Evolutionary conservation across 139 green algal species (phyloP).

Genomic region (Monoraphidium neglectum): DNA sequence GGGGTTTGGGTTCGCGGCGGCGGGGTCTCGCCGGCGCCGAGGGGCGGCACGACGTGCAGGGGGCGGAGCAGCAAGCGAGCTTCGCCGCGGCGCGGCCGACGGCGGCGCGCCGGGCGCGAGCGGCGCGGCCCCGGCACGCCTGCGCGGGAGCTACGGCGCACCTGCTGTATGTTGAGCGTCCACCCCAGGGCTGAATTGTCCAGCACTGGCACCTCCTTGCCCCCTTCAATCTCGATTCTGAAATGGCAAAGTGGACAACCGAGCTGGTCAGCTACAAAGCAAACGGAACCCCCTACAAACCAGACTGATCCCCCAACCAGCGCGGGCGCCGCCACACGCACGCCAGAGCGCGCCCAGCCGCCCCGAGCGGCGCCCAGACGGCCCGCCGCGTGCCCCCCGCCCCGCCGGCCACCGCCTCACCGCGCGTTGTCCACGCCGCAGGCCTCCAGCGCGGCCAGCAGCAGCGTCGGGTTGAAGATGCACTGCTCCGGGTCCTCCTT

Average conservation of each 20-base stretch:
- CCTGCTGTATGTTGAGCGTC: conserved; percentile 50
- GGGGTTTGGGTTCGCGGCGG: too few species aligned
- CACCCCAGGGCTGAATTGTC: conserved; percentile 83
- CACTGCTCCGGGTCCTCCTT: conserved; percentile 3
- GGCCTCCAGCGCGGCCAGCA: conserved; percentile 86
- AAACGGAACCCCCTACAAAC: not conserved
- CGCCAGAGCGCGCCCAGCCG: not conserved
- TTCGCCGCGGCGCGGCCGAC: too few species aligned
- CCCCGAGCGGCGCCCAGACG: not conserved
- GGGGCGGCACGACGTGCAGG: too few species aligned
- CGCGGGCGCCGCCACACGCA: not conserved
- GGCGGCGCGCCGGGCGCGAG: too few species aligned
- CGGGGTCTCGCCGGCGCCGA: too few species aligned
- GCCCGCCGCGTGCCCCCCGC: not conserved
- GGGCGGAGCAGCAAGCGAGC: too few species aligned
- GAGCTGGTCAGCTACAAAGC: not conserved
- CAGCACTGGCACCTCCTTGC: conserved; percentile 77
- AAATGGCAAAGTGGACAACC: not conserved
- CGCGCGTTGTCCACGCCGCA: conserved; percentile 88
- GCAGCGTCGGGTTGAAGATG: conserved; percentile 47
- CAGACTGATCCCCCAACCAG: not conserved
- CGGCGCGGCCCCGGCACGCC: too few species aligned
- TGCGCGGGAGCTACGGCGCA: not conserved
- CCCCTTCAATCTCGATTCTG: conserved; percentile 66
- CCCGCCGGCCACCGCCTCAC: conserved; percentile 6